Percentiles rank a stretch among this genome's conserved stretches.
Conservation (phyloP, 2,329 filamentous ascomycete genomes). For the Aspergillus quadricinctus region DNA sequence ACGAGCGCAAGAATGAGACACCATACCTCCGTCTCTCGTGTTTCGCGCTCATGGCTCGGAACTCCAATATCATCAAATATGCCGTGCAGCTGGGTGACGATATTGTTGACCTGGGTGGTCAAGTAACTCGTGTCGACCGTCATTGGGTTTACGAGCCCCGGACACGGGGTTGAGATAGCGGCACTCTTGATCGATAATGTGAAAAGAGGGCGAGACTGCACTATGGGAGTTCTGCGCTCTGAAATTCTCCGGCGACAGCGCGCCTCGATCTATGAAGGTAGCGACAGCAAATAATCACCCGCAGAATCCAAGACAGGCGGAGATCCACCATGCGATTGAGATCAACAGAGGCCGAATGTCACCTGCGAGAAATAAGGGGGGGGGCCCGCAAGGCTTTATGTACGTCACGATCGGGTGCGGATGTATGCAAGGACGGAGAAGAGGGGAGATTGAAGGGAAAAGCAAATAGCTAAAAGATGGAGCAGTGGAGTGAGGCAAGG, state of each 20-base stretch:
- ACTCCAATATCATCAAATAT: constrained; percentile 98
- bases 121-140: constrained; percentile 87
- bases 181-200: not conserved
- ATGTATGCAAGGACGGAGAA: constrained; percentile 16
- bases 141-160: constrained; percentile 24
- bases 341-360: constrained; percentile 15
- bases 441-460: not conserved
- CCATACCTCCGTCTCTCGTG: constrained; percentile 79
- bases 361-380: constrained; percentile 14
- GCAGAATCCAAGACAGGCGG: constrained; percentile 9
- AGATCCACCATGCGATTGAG: constrained; percentile 12
- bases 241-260: constrained; percentile 9
- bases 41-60: constrained; percentile 85
- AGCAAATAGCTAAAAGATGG: not conserved
- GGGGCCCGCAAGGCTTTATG: constrained; percentile 18
- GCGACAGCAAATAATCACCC: not conserved
- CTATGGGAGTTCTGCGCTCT: constrained; percentile 9
- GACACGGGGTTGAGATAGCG: not conserved
- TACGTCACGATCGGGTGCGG: constrained; percentile 8
- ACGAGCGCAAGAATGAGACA: not conserved
- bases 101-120: constrained; percentile 90
- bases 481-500: constrained; percentile 3
- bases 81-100: constrained; percentile 86
- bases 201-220: constrained; percentile 4
- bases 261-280: constrained; percentile 9